Evolutionary conservation across 2,329 filamentous ascomycete genomes (phyloP).

Genomic region (Fusarium pseudonygamai): DNA sequence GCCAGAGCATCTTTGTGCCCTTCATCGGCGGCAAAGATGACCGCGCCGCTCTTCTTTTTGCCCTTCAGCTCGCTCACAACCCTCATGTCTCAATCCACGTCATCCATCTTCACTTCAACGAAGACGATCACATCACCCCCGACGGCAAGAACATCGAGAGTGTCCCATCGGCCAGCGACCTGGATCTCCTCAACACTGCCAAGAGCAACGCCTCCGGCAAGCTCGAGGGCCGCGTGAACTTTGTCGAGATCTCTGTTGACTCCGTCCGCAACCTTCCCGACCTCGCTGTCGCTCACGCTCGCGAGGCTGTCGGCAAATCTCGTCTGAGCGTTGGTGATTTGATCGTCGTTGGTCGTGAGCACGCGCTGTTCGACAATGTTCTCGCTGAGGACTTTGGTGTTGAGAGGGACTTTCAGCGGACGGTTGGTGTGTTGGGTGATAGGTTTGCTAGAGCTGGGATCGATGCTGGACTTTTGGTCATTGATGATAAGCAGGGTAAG

Average conservation of each 20-base stretch:
- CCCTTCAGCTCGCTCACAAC: conserved; percentile 85
- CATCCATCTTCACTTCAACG: conserved; percentile 53
- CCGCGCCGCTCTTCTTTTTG: conserved; percentile 78
- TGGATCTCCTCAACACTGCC: conserved; percentile 44
- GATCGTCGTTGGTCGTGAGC: conserved; percentile 40
- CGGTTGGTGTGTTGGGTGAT: conserved; percentile 42
- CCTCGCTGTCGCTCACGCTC: conserved; percentile 32
- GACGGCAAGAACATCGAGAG: conserved; percentile 11
- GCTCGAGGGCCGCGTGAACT: conserved; percentile 34
- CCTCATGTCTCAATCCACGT: conserved; percentile 81
- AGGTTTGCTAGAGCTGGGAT: conserved; percentile 40
- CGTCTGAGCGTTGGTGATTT: conserved; percentile 40
- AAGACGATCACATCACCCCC: conserved; percentile 25
- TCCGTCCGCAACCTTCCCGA: conserved; percentile 42
- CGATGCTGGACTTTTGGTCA: conserved; percentile 45
- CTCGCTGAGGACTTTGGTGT: conserved; percentile 36
- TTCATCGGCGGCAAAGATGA: conserved; percentile 90
- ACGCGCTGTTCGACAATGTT: conserved; percentile 20
- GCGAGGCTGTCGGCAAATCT: conserved; percentile 36
- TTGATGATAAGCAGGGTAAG: conserved; percentile 27
- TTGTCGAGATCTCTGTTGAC: conserved; percentile 36
- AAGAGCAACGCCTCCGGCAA: conserved; percentile 28
- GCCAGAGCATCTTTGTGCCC: conserved; percentile 86
- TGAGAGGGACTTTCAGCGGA: conserved; percentile 41
- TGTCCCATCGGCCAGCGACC: conserved; percentile 33